These are phyloP conservation scores for Daldinia loculata DNA, from an alignment of 495 filamentous ascomycete genomes.

Conservation along the genomic window DNA sequence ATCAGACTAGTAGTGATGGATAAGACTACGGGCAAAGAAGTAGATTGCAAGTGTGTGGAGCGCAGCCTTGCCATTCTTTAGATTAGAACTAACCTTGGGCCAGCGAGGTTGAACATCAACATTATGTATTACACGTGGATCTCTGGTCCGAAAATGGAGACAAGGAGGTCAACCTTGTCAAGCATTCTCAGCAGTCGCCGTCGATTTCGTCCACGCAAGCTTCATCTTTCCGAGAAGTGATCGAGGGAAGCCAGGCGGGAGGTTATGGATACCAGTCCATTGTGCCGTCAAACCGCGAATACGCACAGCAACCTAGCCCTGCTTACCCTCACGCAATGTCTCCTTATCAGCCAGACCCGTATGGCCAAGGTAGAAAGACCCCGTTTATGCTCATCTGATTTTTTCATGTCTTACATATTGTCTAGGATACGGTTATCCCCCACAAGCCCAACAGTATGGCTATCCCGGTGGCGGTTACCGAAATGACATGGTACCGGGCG, in stretches of 20 bases:
- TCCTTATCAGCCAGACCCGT: slow-evolving; percentile 52
- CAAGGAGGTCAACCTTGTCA: slow-evolving; percentile 93
- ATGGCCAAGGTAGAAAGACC: slow-evolving; percentile 50
- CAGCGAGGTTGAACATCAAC: slow-evolving; percentile 77
- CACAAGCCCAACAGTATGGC: slow-evolving; percentile 43
- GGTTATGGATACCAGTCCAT: slow-evolving; percentile 47
- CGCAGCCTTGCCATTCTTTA: slow-evolving; percentile 11
- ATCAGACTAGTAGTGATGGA: slow-evolving; percentile 86
- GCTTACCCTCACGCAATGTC: slow-evolving; percentile 48
- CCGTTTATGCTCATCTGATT: slow-evolving; percentile 1
- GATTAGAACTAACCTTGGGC: slow-evolving; percentile 27
- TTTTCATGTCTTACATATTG: slow-evolving; percentile 28
- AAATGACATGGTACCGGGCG: slow-evolving; percentile 42
- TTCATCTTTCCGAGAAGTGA: slow-evolving; percentile 72
- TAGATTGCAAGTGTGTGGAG: slow-evolving; percentile 82
- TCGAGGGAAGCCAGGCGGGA: slow-evolving; percentile 43
- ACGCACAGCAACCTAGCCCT: slow-evolving; percentile 46
- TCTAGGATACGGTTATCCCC: slow-evolving; percentile 56
- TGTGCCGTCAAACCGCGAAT: slow-evolving; percentile 52
- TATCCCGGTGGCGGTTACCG: slow-evolving; percentile 43
- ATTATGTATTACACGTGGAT: slow-evolving; percentile 93
- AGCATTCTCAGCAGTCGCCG: slow-evolving; percentile 84
- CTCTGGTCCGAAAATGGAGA: slow-evolving; percentile 85
- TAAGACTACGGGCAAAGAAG: slow-evolving; percentile 79
- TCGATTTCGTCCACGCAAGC: slow-evolving; percentile 87